Evolutionary conservation across 2,329 filamentous ascomycete genomes (phyloP).

Genomic region (Coleophoma eucalyptorum): DNA sequence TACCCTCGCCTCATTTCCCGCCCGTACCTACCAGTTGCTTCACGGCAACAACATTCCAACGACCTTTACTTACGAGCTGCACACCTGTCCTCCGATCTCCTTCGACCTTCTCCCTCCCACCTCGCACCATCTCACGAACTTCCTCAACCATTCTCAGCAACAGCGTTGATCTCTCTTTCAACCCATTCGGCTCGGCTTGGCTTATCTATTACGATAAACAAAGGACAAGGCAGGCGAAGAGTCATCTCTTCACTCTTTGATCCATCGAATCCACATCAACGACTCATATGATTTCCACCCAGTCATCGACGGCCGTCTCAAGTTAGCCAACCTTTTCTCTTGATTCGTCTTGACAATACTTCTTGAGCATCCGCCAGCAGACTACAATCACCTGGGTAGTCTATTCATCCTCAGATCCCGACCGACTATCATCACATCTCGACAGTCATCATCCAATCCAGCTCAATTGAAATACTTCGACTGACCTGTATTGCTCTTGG

Average conservation of each 20-base stretch:
- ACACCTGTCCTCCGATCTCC: constrained; percentile 6
- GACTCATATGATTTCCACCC: constrained; percentile 37
- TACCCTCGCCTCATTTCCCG: constrained; percentile 9
- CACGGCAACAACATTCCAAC: constrained; percentile 1
- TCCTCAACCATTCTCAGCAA: no score
- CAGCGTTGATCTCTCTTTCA: no score
- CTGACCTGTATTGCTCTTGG: constrained; percentile 12
- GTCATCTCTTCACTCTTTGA: constrained; percentile 45
- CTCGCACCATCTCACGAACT: no score
- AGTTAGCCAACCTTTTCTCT: constrained; percentile 25
- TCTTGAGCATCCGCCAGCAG: not conserved
- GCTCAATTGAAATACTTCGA: constrained; percentile 13
- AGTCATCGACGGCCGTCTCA: constrained; percentile 33
- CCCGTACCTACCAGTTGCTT: not conserved
- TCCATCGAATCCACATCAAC: constrained; percentile 30
- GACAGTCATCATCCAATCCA: constrained; percentile 10
- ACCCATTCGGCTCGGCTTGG: not conserved
- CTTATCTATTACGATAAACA: not conserved
- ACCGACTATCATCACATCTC: constrained; percentile 6
- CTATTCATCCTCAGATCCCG: not conserved
- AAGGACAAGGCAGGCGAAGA: constrained; percentile 33
- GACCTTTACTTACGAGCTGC: not conserved
- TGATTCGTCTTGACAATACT: constrained; percentile 2
- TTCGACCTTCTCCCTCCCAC: not conserved
- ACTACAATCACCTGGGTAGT: not conserved